A percentile compares a stretch with the other conserved stretches of the same genome.
phyloP scores from a whole-genome alignment of 2,329 filamentous ascomycete genomes.

The Pseudogymnoascus destructans region DNA sequence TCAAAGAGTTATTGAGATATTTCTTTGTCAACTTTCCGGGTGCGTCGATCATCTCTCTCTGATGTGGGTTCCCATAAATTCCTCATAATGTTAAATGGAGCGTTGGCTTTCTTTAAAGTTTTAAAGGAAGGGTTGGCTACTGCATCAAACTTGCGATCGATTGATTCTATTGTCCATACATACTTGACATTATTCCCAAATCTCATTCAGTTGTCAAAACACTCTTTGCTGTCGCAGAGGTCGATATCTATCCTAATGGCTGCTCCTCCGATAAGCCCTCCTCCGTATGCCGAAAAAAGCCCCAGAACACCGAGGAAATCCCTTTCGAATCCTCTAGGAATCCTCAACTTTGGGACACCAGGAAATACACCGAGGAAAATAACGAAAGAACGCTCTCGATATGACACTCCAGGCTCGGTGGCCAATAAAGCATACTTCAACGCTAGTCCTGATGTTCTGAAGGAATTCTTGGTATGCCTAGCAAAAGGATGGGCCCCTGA shows the following conservation, averaged over 20 bases:
- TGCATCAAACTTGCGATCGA: too few species aligned
- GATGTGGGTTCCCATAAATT: background rate
- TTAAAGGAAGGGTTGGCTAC: background rate
- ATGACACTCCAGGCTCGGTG: background rate
- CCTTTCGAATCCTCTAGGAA: background rate
- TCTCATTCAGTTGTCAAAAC: background rate
- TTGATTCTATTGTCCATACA: background rate
- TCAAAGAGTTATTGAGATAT: background rate
- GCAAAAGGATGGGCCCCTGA: background rate
- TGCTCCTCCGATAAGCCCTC: background rate
- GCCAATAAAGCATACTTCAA: background rate
- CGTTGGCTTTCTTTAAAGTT: background rate
- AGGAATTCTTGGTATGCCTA: background rate
- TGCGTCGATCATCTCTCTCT: background rate
- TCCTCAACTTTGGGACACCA: background rate
- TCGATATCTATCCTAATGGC: background rate
- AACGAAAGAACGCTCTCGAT: background rate
- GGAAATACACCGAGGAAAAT: background rate
- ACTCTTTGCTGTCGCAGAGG: background rate
- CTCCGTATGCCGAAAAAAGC: background rate
- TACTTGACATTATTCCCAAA: background rate
- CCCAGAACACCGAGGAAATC: background rate
- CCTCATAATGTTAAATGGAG: background rate
- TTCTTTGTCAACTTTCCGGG: background rate
- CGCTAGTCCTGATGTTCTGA: background rate